Evolutionary conservation across 345 rosid species (phyloP), one percentile per base, ranked within the genome.

Genomic region (Populus davidiana): DNA sequence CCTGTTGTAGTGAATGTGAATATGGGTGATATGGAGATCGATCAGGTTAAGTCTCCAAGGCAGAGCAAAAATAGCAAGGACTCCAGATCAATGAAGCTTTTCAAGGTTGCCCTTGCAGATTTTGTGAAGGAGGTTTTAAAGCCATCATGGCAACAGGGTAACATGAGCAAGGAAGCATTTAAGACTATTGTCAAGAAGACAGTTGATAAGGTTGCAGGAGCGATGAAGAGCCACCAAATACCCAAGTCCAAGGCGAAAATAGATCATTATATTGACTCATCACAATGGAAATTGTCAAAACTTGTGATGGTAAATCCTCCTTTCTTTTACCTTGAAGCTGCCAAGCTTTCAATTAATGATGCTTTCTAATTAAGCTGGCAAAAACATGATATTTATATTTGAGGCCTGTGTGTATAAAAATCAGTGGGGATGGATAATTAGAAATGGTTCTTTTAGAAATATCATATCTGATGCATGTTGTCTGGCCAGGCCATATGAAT

Each of bases 81-180:
- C 36, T 85, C 91, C 73, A 86, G 91, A 81, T 90, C 93, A 61
- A 79, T 79, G 86, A 91, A 86, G 84, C 91, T 85, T 83, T 95
- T 95, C 85, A 90, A 91, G 84, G 85, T 82, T 64, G 86, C 89
- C 67, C 88, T 93, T 77, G 97, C 97, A 35, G 86, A 89, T 75
- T 95, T 95, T 82, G 98, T 95, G n/a, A 95, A 95, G 86, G 99
- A 89, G 76, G 87, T 91, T 83, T 82, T 93, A 65, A 92, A 88
- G 88, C 99, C 99, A 1, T 91, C 96, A 5, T 95, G 98, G 99
- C 85, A 86, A 62, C 93, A 95, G 80, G 97, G 99, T 79, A 89
- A 91, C 79, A 93, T 95, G 97, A 95, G 98, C 86, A 95, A 92
- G 85, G 98, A 95, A 79, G 92, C 97, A 54, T 95, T 92, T 74